Conservation (phyloP, 108 stramenopile species). For the Fragilariopsis cylindrus region DNA sequence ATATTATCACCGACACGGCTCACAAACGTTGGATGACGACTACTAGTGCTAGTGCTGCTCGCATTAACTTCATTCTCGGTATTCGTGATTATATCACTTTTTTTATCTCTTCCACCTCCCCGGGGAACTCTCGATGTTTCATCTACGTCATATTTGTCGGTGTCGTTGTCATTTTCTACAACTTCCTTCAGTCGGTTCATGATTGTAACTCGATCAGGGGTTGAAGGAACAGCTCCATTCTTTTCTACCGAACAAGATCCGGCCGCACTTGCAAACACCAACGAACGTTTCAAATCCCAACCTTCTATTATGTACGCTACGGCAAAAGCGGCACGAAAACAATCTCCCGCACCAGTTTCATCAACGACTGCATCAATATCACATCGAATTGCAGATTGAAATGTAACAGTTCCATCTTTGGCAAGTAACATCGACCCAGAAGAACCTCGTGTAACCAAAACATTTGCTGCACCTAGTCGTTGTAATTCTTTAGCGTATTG, state of each 20-base stretch:
- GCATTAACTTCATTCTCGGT: not conserved
- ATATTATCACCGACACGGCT: slow-evolving; percentile 15
- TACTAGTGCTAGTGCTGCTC: not conserved
- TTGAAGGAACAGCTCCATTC: slow-evolving; percentile 49
- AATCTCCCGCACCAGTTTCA: slow-evolving; percentile 86
- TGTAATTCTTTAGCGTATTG: slow-evolving; percentile 43
- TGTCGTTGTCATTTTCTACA: too few species aligned
- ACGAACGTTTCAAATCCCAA: slow-evolving; percentile 31
- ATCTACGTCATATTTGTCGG: not conserved
- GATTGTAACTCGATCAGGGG: slow-evolving; percentile 57
- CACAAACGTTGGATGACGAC: not conserved
- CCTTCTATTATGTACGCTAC: slow-evolving; percentile 61
- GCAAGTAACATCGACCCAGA: slow-evolving; percentile 54
- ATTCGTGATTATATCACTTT: not conserved
- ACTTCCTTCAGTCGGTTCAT: slow-evolving; percentile 15
- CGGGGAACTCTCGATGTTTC: not conserved
- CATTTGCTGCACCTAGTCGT: slow-evolving; percentile 55
- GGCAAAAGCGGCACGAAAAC: slow-evolving; percentile 83
- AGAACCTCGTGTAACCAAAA: slow-evolving; percentile 68
- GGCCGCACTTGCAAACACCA: slow-evolving; percentile 75
- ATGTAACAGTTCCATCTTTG: slow-evolving; percentile 10
- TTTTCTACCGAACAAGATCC: slow-evolving; percentile 70
- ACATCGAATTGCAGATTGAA: not conserved
- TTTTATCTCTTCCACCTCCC: not conserved
- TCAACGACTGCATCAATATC: slow-evolving; percentile 47